These are phyloP conservation scores for Dacryopinax primogenitus DNA, from an alignment of 768 basidiomycete species.

Conservation along the genomic window DNA sequence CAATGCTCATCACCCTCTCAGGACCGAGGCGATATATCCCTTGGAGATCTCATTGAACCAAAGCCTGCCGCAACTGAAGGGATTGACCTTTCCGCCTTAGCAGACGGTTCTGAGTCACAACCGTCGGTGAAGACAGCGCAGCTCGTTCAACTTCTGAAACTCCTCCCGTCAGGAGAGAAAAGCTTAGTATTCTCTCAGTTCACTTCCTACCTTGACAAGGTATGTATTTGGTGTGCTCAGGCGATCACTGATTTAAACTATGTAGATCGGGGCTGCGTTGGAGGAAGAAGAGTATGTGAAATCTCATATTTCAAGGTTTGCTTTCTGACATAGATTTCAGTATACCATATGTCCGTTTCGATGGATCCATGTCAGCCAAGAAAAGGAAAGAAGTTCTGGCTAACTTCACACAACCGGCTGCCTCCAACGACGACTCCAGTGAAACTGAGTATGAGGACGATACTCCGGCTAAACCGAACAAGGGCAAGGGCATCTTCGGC, in stretches of 20 bases:
- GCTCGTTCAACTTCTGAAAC: conserved; percentile 53
- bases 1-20: conserved; percentile 22
- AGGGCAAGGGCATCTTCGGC: conserved; percentile 20
- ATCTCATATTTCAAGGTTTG: not conserved
- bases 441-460: conserved; percentile 7
- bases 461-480: conserved; percentile 7
- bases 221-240: conserved; percentile 19
- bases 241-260: not conserved
- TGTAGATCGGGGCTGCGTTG: conserved; percentile 55
- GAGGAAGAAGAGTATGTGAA: conserved; percentile 46
- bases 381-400: conserved; percentile 65
- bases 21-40: conserved; percentile 55
- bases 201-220: conserved; percentile 73
- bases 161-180: conserved; percentile 60
- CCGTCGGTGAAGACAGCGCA: conserved; percentile 82
- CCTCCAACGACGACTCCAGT: conserved; percentile 1
- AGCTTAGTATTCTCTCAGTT: conserved; percentile 85
- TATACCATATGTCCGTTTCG: conserved; percentile 67
- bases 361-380: conserved; percentile 73
- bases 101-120: conserved; percentile 32
- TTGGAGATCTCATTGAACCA: conserved; percentile 48
- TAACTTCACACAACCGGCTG: conserved; percentile 35
- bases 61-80: not conserved
- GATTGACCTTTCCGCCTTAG: conserved; percentile 22
- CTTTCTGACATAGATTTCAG: conserved; percentile 28